Evolutionary conservation across 1,139 yeast genomes (phyloP).

Genomic region (Candida sojae): DNA sequence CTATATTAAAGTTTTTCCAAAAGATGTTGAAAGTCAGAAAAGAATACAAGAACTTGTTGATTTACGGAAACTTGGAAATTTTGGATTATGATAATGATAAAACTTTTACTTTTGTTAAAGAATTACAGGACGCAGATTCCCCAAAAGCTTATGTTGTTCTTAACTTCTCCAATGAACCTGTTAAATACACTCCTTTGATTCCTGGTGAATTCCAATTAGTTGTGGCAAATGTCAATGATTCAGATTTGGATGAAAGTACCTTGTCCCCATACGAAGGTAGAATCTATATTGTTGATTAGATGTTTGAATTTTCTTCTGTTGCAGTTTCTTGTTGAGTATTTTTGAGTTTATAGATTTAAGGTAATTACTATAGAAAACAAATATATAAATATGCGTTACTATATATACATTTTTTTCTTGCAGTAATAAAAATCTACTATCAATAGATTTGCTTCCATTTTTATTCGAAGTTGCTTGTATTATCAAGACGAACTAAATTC

Average conservation of each 20-base stretch:
- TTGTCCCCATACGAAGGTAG: constrained; percentile 36
- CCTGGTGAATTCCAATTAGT: constrained; percentile 33
- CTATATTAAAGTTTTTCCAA: constrained; percentile 50
- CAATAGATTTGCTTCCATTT: no score
- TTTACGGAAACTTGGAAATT: constrained; percentile 50
- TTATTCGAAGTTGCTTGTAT: no score
- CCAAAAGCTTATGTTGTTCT: constrained; percentile 42
- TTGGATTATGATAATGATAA: constrained; percentile 39
- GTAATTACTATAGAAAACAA: no score
- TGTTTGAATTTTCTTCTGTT: neutral
- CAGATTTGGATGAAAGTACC: constrained; percentile 19
- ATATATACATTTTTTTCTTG: no score
- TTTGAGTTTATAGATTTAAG: no score
- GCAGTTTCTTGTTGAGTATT: no score
- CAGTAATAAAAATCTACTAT: no score
- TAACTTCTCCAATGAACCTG: constrained; percentile 41
- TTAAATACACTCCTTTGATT: constrained; percentile 28
- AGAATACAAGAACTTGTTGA: constrained; percentile 40
- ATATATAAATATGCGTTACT: no score
- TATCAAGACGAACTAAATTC: no score
- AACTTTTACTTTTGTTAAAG: constrained; percentile 43
- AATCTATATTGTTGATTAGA: constrained; percentile 27
- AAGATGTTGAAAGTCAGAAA: constrained; percentile 47
- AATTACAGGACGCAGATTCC: constrained; percentile 11
- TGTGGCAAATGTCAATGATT: constrained; percentile 24